Base-by-base conservation (phyloP, 106 monocot species). In the Allium cepa region DNA sequence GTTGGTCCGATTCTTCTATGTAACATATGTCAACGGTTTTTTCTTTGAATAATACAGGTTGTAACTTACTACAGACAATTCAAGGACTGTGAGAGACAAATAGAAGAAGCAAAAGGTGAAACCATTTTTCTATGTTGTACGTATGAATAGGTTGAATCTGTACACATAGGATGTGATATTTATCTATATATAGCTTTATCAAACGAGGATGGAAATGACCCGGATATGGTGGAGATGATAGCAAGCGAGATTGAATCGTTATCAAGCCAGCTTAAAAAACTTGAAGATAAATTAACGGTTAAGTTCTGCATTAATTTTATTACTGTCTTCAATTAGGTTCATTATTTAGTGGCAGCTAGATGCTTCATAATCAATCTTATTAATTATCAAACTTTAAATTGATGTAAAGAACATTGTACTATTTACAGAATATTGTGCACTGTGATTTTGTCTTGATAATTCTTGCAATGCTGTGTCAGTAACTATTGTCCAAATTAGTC, bases 201-300 rank as follows among this genome's bases (percentile, higher is more conserved):
- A 64, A 89, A 88, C 75, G 96, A 96, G 77, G 79, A 84, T 63
- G 92, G 50, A 12, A 68, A 66, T 60, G 96, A 97, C 50, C 80
- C 73, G 27, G 96, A 97, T 76, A 97, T 97, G 96, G 84, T 73
- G 47, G 88, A 97, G 66, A 88, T 97, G 96, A 89, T 97, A 77
- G 79, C 79, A 64, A 73, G 59, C 56, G 96, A 97, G 79, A 72
- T 97, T 56, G 92, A 82, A 56, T 73, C 71, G 59, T 74, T 97
- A 68, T 77, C 78, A 26, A 78, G 79, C 26, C 71, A 97, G 79
- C 78, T 92, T 11, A 82, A 76, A 70, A 78, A 84, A 50, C 84
- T 88, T 73, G 96, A 87, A 69, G 84, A 84, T 16, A 88, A 92
- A 63, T 56, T 97, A 66, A 97, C 83, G 88, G 95, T 91, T 9